Evolutionary conservation across 2,329 filamentous ascomycete species (phyloP).

Genomic region (Colletotrichum sp.): DNA sequence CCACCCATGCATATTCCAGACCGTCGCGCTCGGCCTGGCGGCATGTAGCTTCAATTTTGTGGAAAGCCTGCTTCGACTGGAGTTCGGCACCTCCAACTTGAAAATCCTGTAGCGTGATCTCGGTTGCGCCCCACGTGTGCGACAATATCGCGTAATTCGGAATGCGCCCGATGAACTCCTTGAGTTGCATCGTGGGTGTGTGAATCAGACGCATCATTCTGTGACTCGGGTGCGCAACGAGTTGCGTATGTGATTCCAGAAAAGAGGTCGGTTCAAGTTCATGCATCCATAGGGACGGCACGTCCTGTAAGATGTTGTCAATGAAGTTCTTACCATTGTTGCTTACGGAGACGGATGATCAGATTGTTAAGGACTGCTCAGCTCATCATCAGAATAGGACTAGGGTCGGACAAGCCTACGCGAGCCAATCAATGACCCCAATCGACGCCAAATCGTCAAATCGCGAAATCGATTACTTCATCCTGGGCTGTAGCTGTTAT

Average conservation of each 20-base stretch:
- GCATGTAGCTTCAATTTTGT: not conserved
- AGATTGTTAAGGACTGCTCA: not conserved
- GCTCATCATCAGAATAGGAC: not conserved
- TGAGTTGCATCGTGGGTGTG: not conserved
- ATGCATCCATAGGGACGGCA: not conserved
- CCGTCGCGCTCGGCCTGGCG: not conserved
- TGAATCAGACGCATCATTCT: slow-evolving; percentile 1
- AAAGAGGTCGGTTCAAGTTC: not conserved
- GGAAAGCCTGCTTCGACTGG: not conserved
- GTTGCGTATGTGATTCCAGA: not conserved
- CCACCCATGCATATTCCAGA: slow-evolving; percentile 37
- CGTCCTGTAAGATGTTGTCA: not conserved
- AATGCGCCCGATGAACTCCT: not conserved
- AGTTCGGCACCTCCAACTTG: not conserved
- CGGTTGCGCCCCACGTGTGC: not conserved
- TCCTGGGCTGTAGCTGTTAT: not conserved
- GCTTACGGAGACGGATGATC: not conserved
- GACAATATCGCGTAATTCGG: not conserved
- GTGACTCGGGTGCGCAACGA: not conserved
- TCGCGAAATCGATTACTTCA: not conserved
- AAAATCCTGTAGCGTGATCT: not conserved
- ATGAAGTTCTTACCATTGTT: not conserved
- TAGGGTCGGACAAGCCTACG: not conserved
- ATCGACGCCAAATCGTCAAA: not conserved
- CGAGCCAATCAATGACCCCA: not conserved